phyloP scores from a whole-genome alignment of 1,284 basidiomycete species.

The Trichosporon faecale region DNA sequence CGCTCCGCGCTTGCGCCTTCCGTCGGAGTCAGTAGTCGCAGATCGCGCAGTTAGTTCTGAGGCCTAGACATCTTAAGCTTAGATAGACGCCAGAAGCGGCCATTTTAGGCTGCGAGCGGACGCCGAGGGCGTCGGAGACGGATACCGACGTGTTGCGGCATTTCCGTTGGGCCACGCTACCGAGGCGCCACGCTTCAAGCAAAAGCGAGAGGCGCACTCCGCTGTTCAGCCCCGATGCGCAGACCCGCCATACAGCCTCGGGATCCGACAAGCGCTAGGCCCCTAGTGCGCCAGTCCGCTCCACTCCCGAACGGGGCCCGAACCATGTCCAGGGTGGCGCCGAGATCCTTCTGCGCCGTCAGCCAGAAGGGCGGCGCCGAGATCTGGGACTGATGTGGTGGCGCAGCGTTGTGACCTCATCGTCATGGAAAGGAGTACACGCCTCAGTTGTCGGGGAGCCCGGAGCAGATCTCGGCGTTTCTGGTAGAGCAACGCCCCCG shows the following conservation, averaged over 20 bases:
- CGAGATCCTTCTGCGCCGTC: neutral
- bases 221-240: neutral
- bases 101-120: neutral
- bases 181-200: neutral
- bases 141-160: neutral
- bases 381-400: no score
- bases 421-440: no score
- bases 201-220: neutral
- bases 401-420: no score
- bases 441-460: no score
- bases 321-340: no score
- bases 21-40: neutral
- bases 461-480: no score
- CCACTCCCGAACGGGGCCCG: no score
- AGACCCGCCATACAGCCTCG: neutral
- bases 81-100: no score
- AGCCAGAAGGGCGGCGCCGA: no score
- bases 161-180: neutral
- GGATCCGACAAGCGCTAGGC: neutral
- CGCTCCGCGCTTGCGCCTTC: neutral
- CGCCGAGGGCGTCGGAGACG: no score
- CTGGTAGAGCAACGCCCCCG: no score
- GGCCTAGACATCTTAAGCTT: neutral
- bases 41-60: neutral
- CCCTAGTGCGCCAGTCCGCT: no score